A percentile compares a stretch with the other conserved stretches of the same genome.
These are phyloP conservation scores for Fagopyrum esculentum DNA, from an alignment of 148 eudicot species.

Conservation along the genomic window DNA sequence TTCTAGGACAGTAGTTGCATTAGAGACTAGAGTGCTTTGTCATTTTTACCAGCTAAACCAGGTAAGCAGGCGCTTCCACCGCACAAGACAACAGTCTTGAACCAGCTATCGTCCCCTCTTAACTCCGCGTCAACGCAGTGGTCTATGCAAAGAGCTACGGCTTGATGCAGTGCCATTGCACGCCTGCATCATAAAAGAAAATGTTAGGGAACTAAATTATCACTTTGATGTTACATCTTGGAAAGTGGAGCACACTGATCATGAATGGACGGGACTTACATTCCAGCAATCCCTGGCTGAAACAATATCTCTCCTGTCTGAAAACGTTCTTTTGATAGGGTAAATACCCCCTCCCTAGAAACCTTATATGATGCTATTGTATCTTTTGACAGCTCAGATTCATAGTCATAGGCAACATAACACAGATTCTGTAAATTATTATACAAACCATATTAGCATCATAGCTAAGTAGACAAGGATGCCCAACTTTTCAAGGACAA, in stretches of 20 bases:
- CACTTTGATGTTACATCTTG: neutral
- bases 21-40: neutral
- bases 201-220: neutral
- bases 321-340: conserved; percentile 78
- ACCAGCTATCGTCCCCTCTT: conserved; percentile 63
- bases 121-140: conserved; percentile 78
- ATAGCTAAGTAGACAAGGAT: neutral
- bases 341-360: conserved; percentile 52
- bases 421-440: conserved; percentile 61
- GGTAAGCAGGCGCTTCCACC: conserved; percentile 92
- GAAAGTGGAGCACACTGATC: neutral
- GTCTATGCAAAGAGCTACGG: conserved; percentile 84
- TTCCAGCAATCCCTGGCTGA: conserved; percentile 78
- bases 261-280: conserved; percentile 35
- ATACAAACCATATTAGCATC: neutral
- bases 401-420: conserved; percentile 84
- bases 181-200: conserved; percentile 34
- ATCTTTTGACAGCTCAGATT: conserved; percentile 65
- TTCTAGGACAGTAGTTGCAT: no score
- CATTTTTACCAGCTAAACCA: conserved; percentile 61
- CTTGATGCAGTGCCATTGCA: conserved; percentile 79
- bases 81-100: conserved; percentile 76
- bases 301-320: conserved; percentile 88
- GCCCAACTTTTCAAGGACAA: neutral
- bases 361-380: conserved; percentile 54